Percentiles rank a stretch among this genome's conserved stretches.
Evolutionary conservation across 2,329 filamentous ascomycete species (phyloP).

Genomic region (Colletotrichum musae): DNA sequence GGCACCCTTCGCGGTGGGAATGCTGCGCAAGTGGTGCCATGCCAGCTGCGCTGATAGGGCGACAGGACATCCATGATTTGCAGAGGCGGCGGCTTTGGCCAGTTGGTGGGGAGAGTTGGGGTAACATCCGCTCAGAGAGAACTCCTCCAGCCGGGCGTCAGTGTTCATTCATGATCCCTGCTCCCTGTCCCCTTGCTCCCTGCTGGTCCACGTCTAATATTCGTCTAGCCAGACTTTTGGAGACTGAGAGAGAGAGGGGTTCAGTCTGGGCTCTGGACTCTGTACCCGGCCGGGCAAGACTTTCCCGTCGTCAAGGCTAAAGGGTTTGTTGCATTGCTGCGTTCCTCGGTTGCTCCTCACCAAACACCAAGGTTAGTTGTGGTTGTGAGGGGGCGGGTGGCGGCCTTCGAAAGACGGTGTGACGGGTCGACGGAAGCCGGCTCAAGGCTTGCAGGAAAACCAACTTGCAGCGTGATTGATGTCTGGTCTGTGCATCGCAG

Average conservation of each 20-base stretch:
- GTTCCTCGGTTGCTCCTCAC: background rate
- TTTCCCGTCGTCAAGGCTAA: background rate
- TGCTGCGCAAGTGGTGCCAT: slow-evolving; percentile 19
- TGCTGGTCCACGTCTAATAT: slow-evolving; percentile 5
- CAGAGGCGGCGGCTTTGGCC: slow-evolving; percentile 15
- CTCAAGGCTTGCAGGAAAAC: slow-evolving; percentile 11
- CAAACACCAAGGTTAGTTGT: no score
- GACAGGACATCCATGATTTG: slow-evolving; percentile 19
- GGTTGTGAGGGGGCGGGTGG: background rate
- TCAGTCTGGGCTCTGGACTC: background rate
- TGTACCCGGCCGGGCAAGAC: background rate
- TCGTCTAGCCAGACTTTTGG: slow-evolving; percentile 3
- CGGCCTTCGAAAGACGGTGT: slow-evolving; percentile 28
- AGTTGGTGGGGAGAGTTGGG: slow-evolving; percentile 17
- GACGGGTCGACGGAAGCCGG: slow-evolving; percentile 9
- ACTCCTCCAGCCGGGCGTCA: slow-evolving; percentile 16
- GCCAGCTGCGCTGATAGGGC: slow-evolving; percentile 17
- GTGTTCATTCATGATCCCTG: slow-evolving; percentile 15
- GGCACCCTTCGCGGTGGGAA: slow-evolving; percentile 23
- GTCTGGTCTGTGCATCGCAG: slow-evolving; percentile 5
- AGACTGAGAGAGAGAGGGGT: background rate
- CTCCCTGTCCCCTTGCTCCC: background rate
- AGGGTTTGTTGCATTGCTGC: background rate
- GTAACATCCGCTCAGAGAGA: slow-evolving; percentile 21
- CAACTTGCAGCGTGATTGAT: slow-evolving; percentile 1